Percentiles rank a stretch among this genome's conserved stretches.
Conservation (phyloP, 805 yeast species). For the Komagataella populi region DNA sequence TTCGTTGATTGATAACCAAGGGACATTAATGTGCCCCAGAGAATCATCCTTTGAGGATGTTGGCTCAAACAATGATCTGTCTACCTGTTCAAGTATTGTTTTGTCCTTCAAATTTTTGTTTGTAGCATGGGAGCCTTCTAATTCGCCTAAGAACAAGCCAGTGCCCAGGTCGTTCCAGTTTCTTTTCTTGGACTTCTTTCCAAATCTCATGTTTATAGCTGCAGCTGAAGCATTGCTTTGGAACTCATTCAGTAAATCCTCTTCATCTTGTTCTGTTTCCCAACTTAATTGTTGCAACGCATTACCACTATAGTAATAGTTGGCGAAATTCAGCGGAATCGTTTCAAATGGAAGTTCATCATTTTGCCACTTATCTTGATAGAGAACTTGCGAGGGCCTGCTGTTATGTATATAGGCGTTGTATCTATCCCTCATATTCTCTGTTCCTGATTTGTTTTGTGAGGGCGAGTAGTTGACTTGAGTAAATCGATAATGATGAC, state of each 20-base stretch:
- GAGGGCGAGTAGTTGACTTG: neutral
- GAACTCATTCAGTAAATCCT: slow-evolving; percentile 11
- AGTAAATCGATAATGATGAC: neutral
- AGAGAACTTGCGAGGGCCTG: slow-evolving; percentile 15
- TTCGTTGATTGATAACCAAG: neutral
- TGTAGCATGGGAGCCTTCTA: neutral
- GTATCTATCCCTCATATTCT: slow-evolving; percentile 1
- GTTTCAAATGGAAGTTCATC: slow-evolving; percentile 18
- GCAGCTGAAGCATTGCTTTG: slow-evolving; percentile 13
- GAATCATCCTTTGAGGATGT: neutral
- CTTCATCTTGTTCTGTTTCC: slow-evolving; percentile 13
- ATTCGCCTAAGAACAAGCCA: slow-evolving; percentile 7
- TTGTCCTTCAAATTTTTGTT: slow-evolving; percentile 9
- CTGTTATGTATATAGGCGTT: slow-evolving; percentile 16
- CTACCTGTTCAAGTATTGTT: slow-evolving; percentile 9
- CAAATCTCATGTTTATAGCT: slow-evolving; percentile 12
- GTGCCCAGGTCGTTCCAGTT: slow-evolving; percentile 19
- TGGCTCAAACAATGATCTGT: slow-evolving; percentile 5
- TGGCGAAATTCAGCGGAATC: slow-evolving; percentile 7
- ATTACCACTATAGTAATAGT: slow-evolving; percentile 8
- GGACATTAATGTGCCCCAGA: neutral
- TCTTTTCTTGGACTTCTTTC: slow-evolving; percentile 12
- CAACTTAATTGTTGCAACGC: slow-evolving; percentile 13
- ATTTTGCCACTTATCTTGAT: slow-evolving; percentile 17
- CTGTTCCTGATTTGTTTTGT: neutral